Conservation (phyloP, 805 yeast genomes). For the Kodamaea kaohsiungensis region DNA sequence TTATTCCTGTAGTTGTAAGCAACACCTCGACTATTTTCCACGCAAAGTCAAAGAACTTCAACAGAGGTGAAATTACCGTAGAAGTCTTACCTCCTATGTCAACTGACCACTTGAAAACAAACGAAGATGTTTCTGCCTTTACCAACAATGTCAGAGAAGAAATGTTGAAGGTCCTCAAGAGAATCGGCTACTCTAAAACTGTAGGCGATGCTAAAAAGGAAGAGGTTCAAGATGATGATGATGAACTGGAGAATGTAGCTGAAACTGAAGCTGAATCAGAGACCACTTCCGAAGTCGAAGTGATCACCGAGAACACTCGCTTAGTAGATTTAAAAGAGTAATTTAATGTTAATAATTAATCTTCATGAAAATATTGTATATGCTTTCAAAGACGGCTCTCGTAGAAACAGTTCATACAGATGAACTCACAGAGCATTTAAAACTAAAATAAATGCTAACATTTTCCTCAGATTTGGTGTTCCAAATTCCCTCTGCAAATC, state of each 20-base stretch:
- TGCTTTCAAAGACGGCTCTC: too few species aligned
- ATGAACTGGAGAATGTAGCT: slow-evolving; percentile 9
- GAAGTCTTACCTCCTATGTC: slow-evolving; percentile 80
- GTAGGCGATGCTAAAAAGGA: not conserved
- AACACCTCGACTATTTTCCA: slow-evolving; percentile 78
- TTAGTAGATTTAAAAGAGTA: slow-evolving; percentile 12
- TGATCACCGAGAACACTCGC: slow-evolving; percentile 24
- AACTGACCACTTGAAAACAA: slow-evolving; percentile 62
- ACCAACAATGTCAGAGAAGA: slow-evolving; percentile 53
- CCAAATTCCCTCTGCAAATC: too few species aligned
- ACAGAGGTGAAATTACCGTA: slow-evolving; percentile 72
- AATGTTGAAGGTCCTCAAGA: slow-evolving; percentile 51
- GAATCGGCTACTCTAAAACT: slow-evolving; percentile 44
- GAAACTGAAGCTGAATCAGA: slow-evolving; percentile 9
- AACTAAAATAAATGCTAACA: too few species aligned
- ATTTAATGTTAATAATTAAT: not conserved
- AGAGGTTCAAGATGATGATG: slow-evolving; percentile 5
- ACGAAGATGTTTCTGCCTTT: slow-evolving; percentile 69
- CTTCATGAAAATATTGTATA: not conserved
- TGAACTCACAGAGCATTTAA: too few species aligned
- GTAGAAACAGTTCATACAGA: too few species aligned
- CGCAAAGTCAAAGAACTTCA: slow-evolving; percentile 61
- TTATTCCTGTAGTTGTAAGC: slow-evolving; percentile 84
- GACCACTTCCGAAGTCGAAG: slow-evolving; percentile 12
- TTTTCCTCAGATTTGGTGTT: too few species aligned